phyloP scores from a whole-genome alignment of 202 grass and related monocot species.

The Elaeis oleifera region DNA sequence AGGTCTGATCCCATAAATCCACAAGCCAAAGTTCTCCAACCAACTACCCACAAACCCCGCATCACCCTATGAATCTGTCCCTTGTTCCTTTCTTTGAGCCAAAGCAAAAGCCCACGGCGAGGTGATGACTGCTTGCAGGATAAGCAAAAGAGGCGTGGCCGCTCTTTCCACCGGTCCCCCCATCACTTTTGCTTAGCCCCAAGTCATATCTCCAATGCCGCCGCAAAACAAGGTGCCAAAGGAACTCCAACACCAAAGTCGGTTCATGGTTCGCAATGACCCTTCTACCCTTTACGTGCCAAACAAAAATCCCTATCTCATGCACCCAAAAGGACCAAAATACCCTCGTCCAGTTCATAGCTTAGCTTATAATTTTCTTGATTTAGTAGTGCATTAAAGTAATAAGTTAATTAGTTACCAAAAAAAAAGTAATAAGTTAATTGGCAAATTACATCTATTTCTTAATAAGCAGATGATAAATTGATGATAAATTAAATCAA shows the following conservation, averaged over 20 bases:
- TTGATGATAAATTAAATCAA: too few relatives aligned
- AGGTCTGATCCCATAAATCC: slow-evolving; percentile 55
- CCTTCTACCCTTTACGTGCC: slow-evolving; percentile 13
- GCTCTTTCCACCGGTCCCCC: background rate
- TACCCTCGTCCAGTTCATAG: background rate
- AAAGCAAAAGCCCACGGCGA: slow-evolving; percentile 39
- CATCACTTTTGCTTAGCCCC: slow-evolving; percentile 16
- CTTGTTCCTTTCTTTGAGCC: slow-evolving; percentile 57
- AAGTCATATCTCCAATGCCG: slow-evolving; percentile 10
- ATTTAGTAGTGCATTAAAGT: too few relatives aligned
- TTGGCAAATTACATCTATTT: too few relatives aligned
- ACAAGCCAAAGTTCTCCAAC: background rate
- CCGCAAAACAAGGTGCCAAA: background rate
- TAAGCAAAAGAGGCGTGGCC: background rate
- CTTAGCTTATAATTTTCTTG: too few relatives aligned
- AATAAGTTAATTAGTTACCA: too few relatives aligned
- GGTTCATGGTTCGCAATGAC: background rate
- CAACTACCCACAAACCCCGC: too few relatives aligned
- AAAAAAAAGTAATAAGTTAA: too few relatives aligned
- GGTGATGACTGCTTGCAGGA: background rate
- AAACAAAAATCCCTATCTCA: background rate
- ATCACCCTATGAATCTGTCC: too few relatives aligned
- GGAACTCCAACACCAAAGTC: too few relatives aligned
- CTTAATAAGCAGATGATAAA: too few relatives aligned
- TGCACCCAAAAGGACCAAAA: background rate